These are phyloP conservation scores for Aristolochia californica DNA, from an alignment of 164 flowering plant species.

Conservation along the genomic window DNA sequence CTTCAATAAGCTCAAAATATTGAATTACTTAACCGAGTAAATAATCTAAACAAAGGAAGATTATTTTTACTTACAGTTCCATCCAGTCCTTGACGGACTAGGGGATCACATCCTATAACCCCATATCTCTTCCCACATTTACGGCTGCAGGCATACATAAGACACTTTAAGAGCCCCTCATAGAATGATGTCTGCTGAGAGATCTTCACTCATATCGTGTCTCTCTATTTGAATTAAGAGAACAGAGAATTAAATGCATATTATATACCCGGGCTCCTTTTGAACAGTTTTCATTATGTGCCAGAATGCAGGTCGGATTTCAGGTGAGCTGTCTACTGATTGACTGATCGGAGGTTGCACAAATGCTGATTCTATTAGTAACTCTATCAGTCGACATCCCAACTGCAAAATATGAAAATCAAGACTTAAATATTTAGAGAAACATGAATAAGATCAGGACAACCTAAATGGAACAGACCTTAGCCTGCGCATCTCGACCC, in stretches of 20 bases:
- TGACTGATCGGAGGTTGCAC: conserved; percentile 65
- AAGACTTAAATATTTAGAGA: conserved; percentile 7
- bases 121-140: conserved; percentile 50
- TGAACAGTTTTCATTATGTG: conserved; percentile 43
- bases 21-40: not conserved
- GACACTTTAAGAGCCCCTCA: conserved; percentile 1
- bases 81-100: conserved; percentile 58
- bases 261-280: conserved; percentile 44
- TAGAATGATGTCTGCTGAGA: too few species aligned
- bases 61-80: conserved; percentile 44
- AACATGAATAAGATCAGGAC: not conserved
- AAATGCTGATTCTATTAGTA: conserved; percentile 70
- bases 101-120: conserved; percentile 77
- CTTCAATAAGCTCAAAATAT: too few species aligned
- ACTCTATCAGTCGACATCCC: conserved; percentile 73
- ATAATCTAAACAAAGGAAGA: not conserved
- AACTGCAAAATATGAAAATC: conserved; percentile 42
- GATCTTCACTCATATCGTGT: not conserved
- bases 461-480: conserved; percentile 37
- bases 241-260: not conserved
- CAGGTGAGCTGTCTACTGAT: conserved; percentile 60
- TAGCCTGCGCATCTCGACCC: conserved; percentile 72
- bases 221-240: not conserved
- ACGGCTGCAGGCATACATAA: conserved; percentile 27
- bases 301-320: conserved; percentile 83